These are phyloP conservation scores for Phytophthora megakarya DNA, from an alignment of 352 stramenopile genomes.

Conservation along the genomic window DNA sequence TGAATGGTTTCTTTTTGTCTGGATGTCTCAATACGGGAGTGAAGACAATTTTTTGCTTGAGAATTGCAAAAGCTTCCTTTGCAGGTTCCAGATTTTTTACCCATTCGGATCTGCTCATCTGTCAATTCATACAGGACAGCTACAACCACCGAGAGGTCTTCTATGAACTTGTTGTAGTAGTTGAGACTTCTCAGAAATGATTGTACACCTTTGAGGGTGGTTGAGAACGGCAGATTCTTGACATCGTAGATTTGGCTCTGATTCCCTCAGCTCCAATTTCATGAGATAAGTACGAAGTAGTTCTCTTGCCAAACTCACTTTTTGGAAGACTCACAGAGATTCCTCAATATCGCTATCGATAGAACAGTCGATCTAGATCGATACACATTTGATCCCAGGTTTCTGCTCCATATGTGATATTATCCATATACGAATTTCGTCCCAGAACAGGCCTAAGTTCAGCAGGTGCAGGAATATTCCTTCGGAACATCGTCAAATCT, in stretches of 20 bases:
- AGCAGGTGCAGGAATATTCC: not conserved
- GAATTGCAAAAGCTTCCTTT: not conserved
- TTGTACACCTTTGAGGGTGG: too few relatives aligned
- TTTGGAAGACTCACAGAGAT: not conserved
- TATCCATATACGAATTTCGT: not conserved
- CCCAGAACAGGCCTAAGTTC: not conserved
- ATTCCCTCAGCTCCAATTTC: not conserved
- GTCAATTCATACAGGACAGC: too few relatives aligned
- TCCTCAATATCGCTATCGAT: not conserved
- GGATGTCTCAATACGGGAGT: not conserved
- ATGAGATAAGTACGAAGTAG: not conserved
- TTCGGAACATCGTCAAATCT: too few relatives aligned
- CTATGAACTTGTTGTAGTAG: too few relatives aligned
- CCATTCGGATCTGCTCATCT: too few relatives aligned
- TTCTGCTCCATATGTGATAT: not conserved
- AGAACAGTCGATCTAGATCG: not conserved
- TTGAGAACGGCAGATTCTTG: too few relatives aligned
- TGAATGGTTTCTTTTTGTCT: not conserved
- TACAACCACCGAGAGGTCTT: too few relatives aligned
- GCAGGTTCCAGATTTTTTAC: not conserved
- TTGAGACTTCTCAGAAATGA: too few relatives aligned
- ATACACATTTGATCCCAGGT: not conserved
- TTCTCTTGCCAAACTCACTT: not conserved
- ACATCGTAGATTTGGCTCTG: not conserved
- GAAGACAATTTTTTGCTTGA: not conserved